Conservation (phyloP, 176 grass and related monocot genomes). For the Zoysia pacifica region DNA sequence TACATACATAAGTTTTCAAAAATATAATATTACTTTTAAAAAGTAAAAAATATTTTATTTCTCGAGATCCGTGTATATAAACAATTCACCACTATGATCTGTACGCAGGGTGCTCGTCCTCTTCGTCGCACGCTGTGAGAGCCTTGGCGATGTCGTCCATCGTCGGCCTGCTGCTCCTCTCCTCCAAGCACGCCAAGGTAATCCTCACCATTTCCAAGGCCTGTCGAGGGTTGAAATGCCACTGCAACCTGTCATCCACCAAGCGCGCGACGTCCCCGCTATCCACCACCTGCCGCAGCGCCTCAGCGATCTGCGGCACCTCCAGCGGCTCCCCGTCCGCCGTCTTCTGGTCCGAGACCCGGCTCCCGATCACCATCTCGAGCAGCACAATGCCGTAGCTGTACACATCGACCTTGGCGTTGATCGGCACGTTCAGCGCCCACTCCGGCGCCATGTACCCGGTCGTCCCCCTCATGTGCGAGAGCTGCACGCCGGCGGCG, state of each 20-base stretch:
- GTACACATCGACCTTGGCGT: constrained; percentile 51
- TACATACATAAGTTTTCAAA: no score
- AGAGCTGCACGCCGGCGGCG: constrained; percentile 13
- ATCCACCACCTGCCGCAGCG: neutral
- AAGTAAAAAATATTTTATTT: no score
- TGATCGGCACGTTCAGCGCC: constrained; percentile 42
- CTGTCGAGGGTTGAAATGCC: constrained; percentile 33
- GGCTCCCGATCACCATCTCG: constrained; percentile 46
- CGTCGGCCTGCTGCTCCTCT: constrained; percentile 38
- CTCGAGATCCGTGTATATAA: no score
- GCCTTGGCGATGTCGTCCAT: constrained; percentile 24
- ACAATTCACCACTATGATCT: neutral
- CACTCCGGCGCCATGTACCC: constrained; percentile 76
- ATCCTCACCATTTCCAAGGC: constrained; percentile 36
- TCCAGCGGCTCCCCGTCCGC: neutral
- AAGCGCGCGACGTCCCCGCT: constrained; percentile 8
- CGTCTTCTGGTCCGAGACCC: constrained; percentile 12
- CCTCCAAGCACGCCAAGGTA: constrained; percentile 35
- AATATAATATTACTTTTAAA: no score
- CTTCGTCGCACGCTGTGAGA: constrained; percentile 20
- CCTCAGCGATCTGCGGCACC: neutral
- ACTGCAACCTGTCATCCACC: constrained; percentile 34
- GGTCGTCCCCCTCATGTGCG: constrained; percentile 54
- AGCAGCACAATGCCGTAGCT: constrained; percentile 53
- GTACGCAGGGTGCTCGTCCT: constrained; percentile 37